phyloP scores from a whole-genome alignment of 2,329 filamentous ascomycete genomes.

The Fusarium redolens region DNA sequence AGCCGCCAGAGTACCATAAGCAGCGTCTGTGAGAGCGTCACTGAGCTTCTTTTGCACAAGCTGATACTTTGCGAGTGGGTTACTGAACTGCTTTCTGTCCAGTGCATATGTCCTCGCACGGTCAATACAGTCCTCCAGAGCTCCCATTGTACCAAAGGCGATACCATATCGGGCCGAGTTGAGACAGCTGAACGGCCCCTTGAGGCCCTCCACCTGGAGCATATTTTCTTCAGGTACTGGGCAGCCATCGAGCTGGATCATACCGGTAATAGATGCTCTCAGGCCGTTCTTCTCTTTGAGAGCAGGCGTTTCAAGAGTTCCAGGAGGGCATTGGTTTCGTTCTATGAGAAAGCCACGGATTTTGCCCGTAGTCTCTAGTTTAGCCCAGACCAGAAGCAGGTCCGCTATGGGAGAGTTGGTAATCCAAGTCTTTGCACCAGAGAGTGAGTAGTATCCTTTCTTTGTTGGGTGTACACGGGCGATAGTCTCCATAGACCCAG shows the following conservation, averaged over 20 bases:
- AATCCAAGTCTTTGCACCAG: conserved; percentile 92
- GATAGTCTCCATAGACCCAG: conserved; percentile 87
- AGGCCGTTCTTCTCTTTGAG: conserved; percentile 97
- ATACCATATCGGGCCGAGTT: conserved; percentile 96
- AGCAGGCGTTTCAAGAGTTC: conserved; percentile 87
- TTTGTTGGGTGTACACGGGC: conserved; percentile 85
- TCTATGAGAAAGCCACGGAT: conserved; percentile 94
- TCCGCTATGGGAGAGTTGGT: conserved; percentile 92
- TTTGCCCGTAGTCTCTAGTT: conserved; percentile 90
- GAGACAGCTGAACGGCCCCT: conserved; percentile 90
- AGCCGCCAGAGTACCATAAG: conserved; percentile 87
- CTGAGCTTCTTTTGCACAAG: conserved; percentile 97
- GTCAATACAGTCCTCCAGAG: conserved; percentile 90
- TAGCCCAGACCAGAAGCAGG: conserved; percentile 90
- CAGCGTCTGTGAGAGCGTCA: conserved; percentile 88
- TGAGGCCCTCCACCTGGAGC: conserved; percentile 90
- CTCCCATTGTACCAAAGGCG: conserved; percentile 91
- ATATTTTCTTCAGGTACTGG: conserved; percentile 91
- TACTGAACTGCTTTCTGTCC: conserved; percentile 92
- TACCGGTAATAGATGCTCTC: conserved; percentile 91
- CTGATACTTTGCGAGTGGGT: conserved; percentile 95
- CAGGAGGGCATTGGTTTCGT: conserved; percentile 82
- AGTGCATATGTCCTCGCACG: conserved; percentile 86
- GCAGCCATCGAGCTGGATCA: conserved; percentile 94
- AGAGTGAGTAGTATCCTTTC: conserved; percentile 81